Percentiles rank a stretch among this genome's conserved stretches.
These are phyloP conservation scores for Fusarium pseudocircinatum DNA, from an alignment of 2,329 filamentous ascomycete genomes.

Conservation along the genomic window DNA sequence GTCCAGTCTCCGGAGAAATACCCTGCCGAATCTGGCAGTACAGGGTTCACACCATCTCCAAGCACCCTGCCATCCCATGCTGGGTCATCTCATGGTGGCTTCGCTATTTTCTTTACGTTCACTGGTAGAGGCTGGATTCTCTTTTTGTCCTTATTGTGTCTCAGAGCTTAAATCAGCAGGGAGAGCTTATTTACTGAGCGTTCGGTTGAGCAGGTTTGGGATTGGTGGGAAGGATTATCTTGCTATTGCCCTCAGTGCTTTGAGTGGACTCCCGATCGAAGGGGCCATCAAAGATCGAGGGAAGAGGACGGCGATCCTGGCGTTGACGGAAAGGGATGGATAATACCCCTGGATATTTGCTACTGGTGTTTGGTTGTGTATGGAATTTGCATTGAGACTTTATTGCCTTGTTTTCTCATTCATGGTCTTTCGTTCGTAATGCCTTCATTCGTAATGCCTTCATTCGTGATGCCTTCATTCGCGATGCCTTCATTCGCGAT, in stretches of 20 bases:
- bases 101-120: background rate
- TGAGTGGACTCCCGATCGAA: background rate
- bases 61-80: background rate
- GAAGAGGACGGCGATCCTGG: background rate
- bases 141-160: background rate
- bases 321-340: background rate
- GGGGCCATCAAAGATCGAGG: background rate
- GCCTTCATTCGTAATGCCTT: too few species aligned
- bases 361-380: background rate
- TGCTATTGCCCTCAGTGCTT: background rate
- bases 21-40: background rate
- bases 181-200: background rate
- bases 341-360: background rate
- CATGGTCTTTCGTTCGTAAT: too few species aligned
- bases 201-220: background rate
- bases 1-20: background rate
- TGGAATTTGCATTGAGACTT: background rate
- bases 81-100: background rate
- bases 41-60: conserved; percentile 1
- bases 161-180: too few species aligned
- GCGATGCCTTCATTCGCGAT: background rate
- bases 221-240: background rate
- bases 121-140: background rate
- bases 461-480: background rate
- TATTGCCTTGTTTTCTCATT: background rate